Evolutionary conservation across 306 rosid species (phyloP), one percentile per base, ranked within the genome.

Genomic region (Lathyrus aphaca): DNA sequence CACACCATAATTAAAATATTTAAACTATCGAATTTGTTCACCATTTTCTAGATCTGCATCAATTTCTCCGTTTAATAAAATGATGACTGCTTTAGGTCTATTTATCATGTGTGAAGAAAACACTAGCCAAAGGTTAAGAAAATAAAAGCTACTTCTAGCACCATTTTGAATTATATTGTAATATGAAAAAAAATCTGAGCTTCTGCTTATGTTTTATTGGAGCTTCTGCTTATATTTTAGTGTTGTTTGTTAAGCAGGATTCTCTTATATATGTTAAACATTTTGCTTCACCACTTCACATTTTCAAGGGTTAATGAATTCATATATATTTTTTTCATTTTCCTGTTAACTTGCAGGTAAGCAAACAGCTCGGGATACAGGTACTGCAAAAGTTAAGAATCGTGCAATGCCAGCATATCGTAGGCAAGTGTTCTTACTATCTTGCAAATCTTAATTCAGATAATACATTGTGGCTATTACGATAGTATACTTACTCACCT

Each of bases 351-450:
- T 18, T 67, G 64, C 80, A 82, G 96, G 74, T 16, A 88, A 88
- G 76, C 82, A 73, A 73, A 79, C 76, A 43, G 67, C 74, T 32
- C 79, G 60, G 54, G 79, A 80, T 70, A 14, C 74, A 40, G 80
- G 71, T 53, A 43, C 74, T 51, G 66, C 78, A 39, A 82, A 84
- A 79, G 80, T 77, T 65, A 68, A 74, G 76, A 86, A 81, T 35
- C 96, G 91, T 48, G 85, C 35, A 3, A 82, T 88, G 80, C 97
- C 91, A 50, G 85, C 80, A 43, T 57, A 72, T 79, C 96, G 93
- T 53, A 82, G 96, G 95, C 78, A 84, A 60, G 79, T 63, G 65
- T 30, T 74, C 42, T 64, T 58, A 17, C 30, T 27, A 30, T 21
- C 21, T 40, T 72, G n/a, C 29, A 45, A 54, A 48, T 25, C 43